Evolutionary conservation across 441 rosid genomes (phyloP).

Genomic region (Pelargonium citronellum): DNA sequence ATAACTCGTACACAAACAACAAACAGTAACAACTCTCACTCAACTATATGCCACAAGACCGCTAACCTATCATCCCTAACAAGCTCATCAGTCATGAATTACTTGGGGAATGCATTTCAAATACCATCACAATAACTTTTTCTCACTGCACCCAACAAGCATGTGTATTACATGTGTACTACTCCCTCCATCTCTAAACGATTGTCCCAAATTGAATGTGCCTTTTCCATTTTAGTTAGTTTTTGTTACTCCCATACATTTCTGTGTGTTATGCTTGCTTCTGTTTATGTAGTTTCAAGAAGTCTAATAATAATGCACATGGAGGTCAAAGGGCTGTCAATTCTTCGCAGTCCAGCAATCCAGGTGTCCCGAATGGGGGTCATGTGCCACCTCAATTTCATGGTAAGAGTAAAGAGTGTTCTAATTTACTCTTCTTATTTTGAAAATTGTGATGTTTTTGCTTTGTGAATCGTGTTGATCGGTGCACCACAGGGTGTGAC

Average conservation of each 20-base stretch:
- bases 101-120: no score
- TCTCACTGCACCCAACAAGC: no score
- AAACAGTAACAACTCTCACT: no score
- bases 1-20: no score
- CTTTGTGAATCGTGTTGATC: conserved; percentile 19
- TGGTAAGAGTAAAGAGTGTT: conserved; percentile 42
- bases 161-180: no score
- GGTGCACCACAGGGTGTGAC: not conserved
- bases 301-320: conserved; percentile 53
- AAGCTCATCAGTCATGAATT: no score
- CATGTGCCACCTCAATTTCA: conserved; percentile 48
- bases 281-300: conserved; percentile 51
- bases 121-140: no score
- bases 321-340: conserved; percentile 63
- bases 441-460: conserved; percentile 34
- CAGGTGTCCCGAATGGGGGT: conserved; percentile 52
- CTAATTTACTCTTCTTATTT: not conserved
- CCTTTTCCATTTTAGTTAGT: no score
- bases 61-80: no score
- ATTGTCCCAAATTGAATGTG: no score
- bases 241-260: conserved; percentile 58
- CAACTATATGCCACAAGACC: no score
- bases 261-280: conserved; percentile 40
- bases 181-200: no score
- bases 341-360: conserved; percentile 42